Evolutionary conservation across 306 rosid genomes (phyloP).

Genomic region (Begonia loranthoides): DNA sequence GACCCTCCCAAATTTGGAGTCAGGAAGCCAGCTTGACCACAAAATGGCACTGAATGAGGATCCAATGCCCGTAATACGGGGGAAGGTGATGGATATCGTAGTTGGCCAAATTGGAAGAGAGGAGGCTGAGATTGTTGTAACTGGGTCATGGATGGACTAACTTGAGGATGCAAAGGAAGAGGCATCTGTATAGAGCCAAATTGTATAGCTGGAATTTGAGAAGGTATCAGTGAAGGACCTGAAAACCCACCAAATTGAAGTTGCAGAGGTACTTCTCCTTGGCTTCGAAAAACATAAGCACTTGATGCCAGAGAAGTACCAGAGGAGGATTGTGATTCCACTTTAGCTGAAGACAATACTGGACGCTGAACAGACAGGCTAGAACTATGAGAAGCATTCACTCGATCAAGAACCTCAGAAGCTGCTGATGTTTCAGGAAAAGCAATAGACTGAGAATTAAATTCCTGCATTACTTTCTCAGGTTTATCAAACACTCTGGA

Average conservation of each 20-base stretch:
- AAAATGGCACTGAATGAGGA: constrained; percentile 67
- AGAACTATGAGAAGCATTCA: constrained; percentile 33
- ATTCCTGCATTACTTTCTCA: constrained; percentile 33
- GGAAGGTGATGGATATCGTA: constrained; percentile 64
- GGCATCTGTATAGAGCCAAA: constrained; percentile 99
- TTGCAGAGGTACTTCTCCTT: constrained; percentile 62
- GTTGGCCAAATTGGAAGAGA: constrained; percentile 94
- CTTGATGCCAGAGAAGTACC: constrained; percentile 33
- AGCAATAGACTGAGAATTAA: constrained; percentile 33
- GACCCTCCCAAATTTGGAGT: constrained; percentile 45
- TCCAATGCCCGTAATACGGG: constrained; percentile 57
- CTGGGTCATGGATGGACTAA: constrained; percentile 52
- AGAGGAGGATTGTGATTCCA: constrained; percentile 25
- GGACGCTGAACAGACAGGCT: constrained; percentile 27
- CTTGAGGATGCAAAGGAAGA: constrained; percentile 76
- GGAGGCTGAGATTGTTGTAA: constrained; percentile 58
- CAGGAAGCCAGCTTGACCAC: constrained; percentile 36
- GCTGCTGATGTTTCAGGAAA: constrained; percentile 19
- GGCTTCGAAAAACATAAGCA: constrained; percentile 38
- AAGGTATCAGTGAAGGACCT: constrained; percentile 91
- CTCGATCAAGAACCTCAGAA: constrained; percentile 31
- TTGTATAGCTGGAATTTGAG: constrained; percentile 89
- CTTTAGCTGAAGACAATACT: constrained; percentile 25
- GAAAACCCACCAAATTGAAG: constrained; percentile 97
- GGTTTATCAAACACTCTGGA: constrained; percentile 44